Conservation (phyloP, 164 flowering plant species). For the Annona squamosa region DNA sequence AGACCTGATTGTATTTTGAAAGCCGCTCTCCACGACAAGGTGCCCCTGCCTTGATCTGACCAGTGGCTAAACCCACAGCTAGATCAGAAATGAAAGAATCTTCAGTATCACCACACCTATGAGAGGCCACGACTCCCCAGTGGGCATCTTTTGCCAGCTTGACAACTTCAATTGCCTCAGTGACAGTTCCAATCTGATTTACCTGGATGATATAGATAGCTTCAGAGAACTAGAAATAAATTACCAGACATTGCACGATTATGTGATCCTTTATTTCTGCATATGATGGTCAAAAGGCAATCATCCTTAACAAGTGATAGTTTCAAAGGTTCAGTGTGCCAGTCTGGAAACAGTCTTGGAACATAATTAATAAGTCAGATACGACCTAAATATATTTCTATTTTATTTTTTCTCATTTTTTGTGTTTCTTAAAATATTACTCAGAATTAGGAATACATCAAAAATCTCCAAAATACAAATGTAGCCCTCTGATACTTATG, state of each 20-base stretch:
- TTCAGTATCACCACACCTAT: slow-evolving; percentile 92
- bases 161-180: slow-evolving; percentile 87
- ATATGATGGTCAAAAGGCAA: background rate
- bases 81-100: slow-evolving; percentile 88
- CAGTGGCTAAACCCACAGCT: slow-evolving; percentile 75
- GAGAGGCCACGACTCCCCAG: slow-evolving; percentile 89
- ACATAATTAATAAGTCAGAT: too few species aligned
- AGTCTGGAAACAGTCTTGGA: too few species aligned
- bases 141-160: slow-evolving; percentile 81
- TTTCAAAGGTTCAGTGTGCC: too few species aligned
- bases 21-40: slow-evolving; percentile 94
- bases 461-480: too few species aligned
- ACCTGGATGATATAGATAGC: slow-evolving; percentile 32
- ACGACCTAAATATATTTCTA: too few species aligned
- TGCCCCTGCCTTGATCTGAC: slow-evolving; percentile 93
- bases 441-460: too few species aligned
- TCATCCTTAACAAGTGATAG: background rate
- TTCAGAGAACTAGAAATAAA: background rate
- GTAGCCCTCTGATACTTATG: too few species aligned
- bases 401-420: too few species aligned
- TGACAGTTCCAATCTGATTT: slow-evolving; percentile 84
- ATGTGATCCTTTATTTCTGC: background rate
- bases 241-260: background rate
- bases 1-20: slow-evolving; percentile 90
- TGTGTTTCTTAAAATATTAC: too few species aligned